These are phyloP conservation scores for Diaporthe sp. DNA, from an alignment of 2,329 filamentous ascomycete species.

Conservation along the genomic window DNA sequence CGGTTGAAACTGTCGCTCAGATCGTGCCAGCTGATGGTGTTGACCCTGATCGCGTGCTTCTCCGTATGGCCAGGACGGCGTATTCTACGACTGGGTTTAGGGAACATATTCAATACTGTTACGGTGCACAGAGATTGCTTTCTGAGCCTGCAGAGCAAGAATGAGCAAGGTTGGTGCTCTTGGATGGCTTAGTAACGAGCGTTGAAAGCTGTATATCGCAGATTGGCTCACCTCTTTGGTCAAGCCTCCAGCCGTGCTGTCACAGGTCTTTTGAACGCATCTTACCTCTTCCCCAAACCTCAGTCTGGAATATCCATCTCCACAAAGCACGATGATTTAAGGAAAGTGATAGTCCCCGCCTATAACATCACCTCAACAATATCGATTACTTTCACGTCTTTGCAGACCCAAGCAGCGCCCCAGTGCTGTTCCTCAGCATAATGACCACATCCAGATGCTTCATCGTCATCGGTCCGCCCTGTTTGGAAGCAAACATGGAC, in stretches of 20 bases:
- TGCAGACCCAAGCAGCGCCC: background rate
- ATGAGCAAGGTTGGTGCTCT: background rate
- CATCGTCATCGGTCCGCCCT: background rate
- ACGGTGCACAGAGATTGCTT: background rate
- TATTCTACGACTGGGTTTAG: background rate
- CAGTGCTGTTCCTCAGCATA: background rate
- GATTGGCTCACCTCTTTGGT: background rate
- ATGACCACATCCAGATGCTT: background rate
- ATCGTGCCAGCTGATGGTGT: background rate
- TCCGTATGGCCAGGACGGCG: background rate
- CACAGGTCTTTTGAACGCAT: too few relatives aligned
- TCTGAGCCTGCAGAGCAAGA: background rate
- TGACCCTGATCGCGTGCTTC: background rate
- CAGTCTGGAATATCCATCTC: too few relatives aligned
- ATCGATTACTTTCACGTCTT: background rate
- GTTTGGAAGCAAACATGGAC: background rate
- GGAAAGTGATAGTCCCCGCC: too few relatives aligned
- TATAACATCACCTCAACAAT: background rate
- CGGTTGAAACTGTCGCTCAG: background rate
- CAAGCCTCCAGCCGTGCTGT: too few relatives aligned
- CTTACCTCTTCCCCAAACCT: too few relatives aligned
- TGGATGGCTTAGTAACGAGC: background rate
- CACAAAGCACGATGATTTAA: too few relatives aligned
- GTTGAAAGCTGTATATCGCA: background rate
- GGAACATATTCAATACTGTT: background rate